Evolutionary conservation across 75 land plant genomes (phyloP).

Genomic region (Pinus taeda): DNA sequence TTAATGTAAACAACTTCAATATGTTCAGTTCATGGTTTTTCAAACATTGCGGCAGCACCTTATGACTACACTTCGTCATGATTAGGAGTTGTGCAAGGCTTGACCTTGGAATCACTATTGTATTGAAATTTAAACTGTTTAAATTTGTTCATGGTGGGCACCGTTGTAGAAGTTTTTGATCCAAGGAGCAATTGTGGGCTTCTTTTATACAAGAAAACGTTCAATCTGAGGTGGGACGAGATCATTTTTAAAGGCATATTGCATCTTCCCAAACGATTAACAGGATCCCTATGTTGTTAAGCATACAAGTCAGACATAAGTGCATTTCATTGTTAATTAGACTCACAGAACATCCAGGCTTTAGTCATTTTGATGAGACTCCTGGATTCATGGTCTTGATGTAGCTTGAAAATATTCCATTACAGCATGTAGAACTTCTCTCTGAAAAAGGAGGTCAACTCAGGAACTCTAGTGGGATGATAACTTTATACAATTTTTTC

Average conservation of each 20-base stretch:
- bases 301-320: not conserved
- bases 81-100: not conserved
- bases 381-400: not conserved
- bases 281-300: not conserved
- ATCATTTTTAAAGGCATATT: not conserved
- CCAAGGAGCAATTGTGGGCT: slow-evolving; percentile 5
- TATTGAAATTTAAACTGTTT: not conserved
- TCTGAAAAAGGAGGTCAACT: not conserved
- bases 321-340: not conserved
- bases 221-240: not conserved
- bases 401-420: not conserved
- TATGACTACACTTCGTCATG: not conserved
- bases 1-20: slow-evolving; percentile 34
- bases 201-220: not conserved
- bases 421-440: not conserved
- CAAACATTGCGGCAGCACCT: slow-evolving; percentile 26
- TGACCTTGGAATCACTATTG: not conserved
- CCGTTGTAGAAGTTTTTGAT: not conserved
- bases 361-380: too few species aligned
- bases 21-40: slow-evolving; percentile 35
- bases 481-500: not conserved
- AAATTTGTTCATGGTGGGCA: not conserved
- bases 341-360: too few species aligned
- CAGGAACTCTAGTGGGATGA: not conserved
- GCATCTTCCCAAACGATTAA: too few species aligned